A percentile compares a stretch with the other conserved stretches of the same genome.
Conservation (phyloP, 2,329 filamentous ascomycete genomes). For the Uncinocarpus reesii region DNA sequence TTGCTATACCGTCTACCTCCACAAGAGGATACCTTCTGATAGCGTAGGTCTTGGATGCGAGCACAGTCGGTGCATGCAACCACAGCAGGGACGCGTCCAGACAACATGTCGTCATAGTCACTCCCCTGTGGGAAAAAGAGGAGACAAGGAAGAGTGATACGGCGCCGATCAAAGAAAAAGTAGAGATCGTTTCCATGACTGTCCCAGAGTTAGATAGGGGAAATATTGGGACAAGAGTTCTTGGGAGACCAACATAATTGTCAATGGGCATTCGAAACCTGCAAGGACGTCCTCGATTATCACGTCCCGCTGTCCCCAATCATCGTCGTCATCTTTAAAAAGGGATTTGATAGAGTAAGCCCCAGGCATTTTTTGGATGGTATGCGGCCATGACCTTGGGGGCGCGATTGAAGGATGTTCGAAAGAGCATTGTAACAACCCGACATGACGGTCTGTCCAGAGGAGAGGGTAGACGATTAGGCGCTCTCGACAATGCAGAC, state of each 20-base stretch:
- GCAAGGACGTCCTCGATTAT: neutral
- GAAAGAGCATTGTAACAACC: conserved; percentile 11
- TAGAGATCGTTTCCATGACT: neutral
- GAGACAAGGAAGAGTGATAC: conserved; percentile 4
- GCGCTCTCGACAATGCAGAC: conserved; percentile 4
- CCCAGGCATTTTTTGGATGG: neutral
- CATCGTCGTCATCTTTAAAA: neutral
- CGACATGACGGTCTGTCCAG: conserved; percentile 10
- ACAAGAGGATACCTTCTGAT: neutral
- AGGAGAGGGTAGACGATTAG: conserved; percentile 3
- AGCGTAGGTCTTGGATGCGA: neutral
- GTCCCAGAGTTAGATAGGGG: neutral
- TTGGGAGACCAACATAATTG: neutral
- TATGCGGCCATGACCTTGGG: neutral
- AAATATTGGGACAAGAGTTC: neutral
- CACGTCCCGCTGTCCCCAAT: neutral
- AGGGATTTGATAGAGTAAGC: neutral
- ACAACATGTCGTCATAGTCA: neutral
- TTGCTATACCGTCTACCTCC: neutral
- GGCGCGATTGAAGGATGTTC: neutral
- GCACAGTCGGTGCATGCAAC: conserved; percentile 1
- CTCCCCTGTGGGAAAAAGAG: neutral
- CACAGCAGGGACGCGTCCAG: neutral
- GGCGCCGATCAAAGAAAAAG: conserved; percentile 3
- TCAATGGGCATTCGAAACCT: neutral